A percentile compares a stretch with the other conserved stretches of the same genome.
Conservation (phyloP, 768 basidiomycete species). For the Hypholoma sublateritium region DNA sequence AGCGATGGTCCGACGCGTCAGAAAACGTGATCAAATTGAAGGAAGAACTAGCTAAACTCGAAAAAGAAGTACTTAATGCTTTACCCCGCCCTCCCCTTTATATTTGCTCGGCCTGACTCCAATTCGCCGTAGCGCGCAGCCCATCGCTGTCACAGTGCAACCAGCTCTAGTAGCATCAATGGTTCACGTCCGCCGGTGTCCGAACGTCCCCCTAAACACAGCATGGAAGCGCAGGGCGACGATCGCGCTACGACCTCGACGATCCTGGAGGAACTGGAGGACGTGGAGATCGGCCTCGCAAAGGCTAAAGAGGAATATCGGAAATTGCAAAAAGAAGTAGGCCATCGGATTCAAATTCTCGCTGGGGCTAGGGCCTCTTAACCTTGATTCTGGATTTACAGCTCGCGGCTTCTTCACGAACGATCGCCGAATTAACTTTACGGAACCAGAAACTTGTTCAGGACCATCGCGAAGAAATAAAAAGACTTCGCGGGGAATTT, state of each 20-base stretch:
- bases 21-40: slow-evolving; percentile 31
- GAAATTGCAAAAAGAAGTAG: slow-evolving; percentile 27
- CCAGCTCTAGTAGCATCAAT: too few relatives aligned
- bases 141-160: background rate
- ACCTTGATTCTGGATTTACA: background rate
- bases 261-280: slow-evolving; percentile 21
- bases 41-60: slow-evolving; percentile 28
- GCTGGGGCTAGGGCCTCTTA: background rate
- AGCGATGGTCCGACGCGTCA: slow-evolving; percentile 38
- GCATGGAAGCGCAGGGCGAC: background rate
- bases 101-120: background rate
- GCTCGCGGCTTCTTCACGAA: slow-evolving; percentile 18
- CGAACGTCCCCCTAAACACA: background rate
- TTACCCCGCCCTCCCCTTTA: background rate
- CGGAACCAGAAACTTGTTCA: slow-evolving; percentile 17
- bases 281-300: slow-evolving; percentile 29
- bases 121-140: background rate
- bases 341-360: background rate
- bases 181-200: too few relatives aligned
- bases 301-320: slow-evolving; percentile 30
- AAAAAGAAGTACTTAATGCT: slow-evolving; percentile 26
- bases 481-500: slow-evolving; percentile 6
- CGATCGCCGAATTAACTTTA: slow-evolving; percentile 13
- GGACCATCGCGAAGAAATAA: slow-evolving; percentile 14
- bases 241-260: slow-evolving; percentile 4